Evolutionary conservation across 2,329 filamentous ascomycete species (phyloP), one percentile per base, ranked within the genome.

Genomic region (Xylaria multiplex): DNA sequence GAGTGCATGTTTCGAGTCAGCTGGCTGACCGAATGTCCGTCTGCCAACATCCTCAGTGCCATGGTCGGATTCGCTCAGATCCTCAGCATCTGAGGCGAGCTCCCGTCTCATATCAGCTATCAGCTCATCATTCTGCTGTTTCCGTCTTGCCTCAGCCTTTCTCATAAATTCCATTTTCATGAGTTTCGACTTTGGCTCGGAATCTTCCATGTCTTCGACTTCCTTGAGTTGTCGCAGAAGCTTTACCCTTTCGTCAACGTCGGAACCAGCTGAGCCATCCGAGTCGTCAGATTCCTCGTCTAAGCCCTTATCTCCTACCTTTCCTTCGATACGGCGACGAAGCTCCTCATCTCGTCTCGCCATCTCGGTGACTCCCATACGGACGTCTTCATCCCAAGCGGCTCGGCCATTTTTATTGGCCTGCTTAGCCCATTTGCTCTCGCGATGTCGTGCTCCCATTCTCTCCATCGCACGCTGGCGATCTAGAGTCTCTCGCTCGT

Each of bases 81-180:
- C 79, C 70, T 83, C 83, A n/a, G 81, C 81, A 22, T 87, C 83
- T 5, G 88, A 90, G 32, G 90, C 89, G 48, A 97, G 82, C 54
- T 95, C 91, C 62, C 88, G 87, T 55, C 90, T 86, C 55, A 97
- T 87, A 71, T 88, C 84, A 48, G 83, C 85, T 13, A 93, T 81
- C 63, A 93, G 87, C 62, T 92, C 91, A 72, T 97, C 92, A 71
- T 98, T 97, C 64, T 89, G 86, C 69, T 90, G 88, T 78, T 90
- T 93, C 73, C 89, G 88, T 43, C 89, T 85, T 32, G 90, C 91
- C 74, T 97, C 94, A 1, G 93, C 93, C 71, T 91, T 93, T 73
- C 91, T 89, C 96, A 99, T 98, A 77, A 99, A 99, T 67, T 93
- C 92, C 90, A 99, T 93, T 58, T 87, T 86, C 79, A 92, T 89